Evolutionary conservation across 345 rosid species (phyloP).

Genomic region (Toxicodendron radicans): DNA sequence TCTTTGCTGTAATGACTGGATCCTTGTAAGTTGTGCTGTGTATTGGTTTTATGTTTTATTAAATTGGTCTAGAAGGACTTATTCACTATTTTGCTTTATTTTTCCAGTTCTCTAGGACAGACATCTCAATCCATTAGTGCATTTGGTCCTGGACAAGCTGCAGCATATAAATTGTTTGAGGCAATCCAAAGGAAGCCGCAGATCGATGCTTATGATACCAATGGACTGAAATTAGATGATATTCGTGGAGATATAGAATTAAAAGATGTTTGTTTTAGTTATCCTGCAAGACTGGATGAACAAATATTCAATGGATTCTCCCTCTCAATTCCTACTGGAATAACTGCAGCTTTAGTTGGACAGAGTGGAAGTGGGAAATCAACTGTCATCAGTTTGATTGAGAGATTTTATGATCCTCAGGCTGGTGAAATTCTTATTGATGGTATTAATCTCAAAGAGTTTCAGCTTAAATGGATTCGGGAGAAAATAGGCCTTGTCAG

Average conservation of each 20-base stretch:
- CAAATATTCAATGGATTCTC: constrained; percentile 41
- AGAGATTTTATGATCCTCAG: constrained; percentile 47
- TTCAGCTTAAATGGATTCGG: constrained; percentile 48
- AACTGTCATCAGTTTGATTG: constrained; percentile 42
- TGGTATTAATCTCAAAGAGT: constrained; percentile 36
- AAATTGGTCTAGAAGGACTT: no score
- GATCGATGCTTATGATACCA: constrained; percentile 38
- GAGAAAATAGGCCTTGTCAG: constrained; percentile 49
- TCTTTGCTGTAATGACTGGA: constrained; percentile 41
- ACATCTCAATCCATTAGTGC: constrained; percentile 43
- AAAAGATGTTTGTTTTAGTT: constrained; percentile 39
- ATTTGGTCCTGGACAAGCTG: constrained; percentile 48
- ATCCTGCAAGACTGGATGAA: constrained; percentile 45
- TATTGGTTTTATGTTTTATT: neutral
- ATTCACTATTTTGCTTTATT: neutral
- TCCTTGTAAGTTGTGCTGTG: constrained; percentile 35
- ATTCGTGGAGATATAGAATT: constrained; percentile 37
- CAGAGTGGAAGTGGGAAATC: constrained; percentile 56
- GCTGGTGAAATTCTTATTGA: constrained; percentile 45
- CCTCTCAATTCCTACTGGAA: constrained; percentile 39
- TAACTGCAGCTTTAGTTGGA: constrained; percentile 48
- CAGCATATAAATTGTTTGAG: constrained; percentile 48
- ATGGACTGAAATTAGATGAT: constrained; percentile 31
- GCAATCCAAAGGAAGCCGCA: constrained; percentile 36
- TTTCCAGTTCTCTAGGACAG: constrained; percentile 52